These are phyloP conservation scores for Cercophora sp. DNA, from an alignment of 495 filamentous ascomycete species.

Conservation along the genomic window DNA sequence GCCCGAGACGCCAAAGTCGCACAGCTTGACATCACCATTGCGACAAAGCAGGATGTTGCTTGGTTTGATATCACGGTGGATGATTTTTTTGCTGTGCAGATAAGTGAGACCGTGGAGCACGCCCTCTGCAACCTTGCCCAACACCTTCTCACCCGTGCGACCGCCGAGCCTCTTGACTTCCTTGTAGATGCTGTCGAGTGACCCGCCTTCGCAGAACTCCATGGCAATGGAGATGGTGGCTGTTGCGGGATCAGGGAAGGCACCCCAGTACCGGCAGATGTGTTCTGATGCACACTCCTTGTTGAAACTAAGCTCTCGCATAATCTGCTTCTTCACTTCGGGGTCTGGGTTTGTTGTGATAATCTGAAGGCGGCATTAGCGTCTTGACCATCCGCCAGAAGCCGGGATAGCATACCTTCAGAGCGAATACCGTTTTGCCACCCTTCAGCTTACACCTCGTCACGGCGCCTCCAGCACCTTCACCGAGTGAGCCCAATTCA, in stretches of 20 bases:
- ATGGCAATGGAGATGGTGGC: conserved; percentile 97
- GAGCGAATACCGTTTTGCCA: conserved; percentile 89
- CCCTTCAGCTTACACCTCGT: conserved; percentile 84
- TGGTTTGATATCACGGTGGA: conserved; percentile 98
- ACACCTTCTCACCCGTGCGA: conserved; percentile 91
- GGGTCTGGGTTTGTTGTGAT: conserved; percentile 97
- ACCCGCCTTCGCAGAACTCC: conserved; percentile 98
- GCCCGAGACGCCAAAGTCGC: conserved; percentile 95
- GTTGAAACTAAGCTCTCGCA: conserved; percentile 94
- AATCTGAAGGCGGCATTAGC: conserved; percentile 55
- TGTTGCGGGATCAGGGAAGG: conserved; percentile 87
- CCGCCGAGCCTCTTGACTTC: conserved; percentile 94
- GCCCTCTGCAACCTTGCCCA: conserved; percentile 97
- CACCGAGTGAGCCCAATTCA: conserved; percentile 85
- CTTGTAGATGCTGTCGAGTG: conserved; percentile 90
- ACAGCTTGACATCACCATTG: conserved; percentile 91
- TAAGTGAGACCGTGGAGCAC: conserved; percentile 93
- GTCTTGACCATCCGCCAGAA: neutral
- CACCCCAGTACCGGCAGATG: conserved; percentile 95
- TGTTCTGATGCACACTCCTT: conserved; percentile 91
- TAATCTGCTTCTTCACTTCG: conserved; percentile 95
- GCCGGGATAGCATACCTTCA: conserved; percentile 79
- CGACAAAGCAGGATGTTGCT: conserved; percentile 94
- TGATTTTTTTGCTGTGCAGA: conserved; percentile 94
- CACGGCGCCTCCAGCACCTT: conserved; percentile 93